Base-by-base conservation (phyloP, 1,284 basidiomycete species). In the Kwoniella shivajii region DNA sequence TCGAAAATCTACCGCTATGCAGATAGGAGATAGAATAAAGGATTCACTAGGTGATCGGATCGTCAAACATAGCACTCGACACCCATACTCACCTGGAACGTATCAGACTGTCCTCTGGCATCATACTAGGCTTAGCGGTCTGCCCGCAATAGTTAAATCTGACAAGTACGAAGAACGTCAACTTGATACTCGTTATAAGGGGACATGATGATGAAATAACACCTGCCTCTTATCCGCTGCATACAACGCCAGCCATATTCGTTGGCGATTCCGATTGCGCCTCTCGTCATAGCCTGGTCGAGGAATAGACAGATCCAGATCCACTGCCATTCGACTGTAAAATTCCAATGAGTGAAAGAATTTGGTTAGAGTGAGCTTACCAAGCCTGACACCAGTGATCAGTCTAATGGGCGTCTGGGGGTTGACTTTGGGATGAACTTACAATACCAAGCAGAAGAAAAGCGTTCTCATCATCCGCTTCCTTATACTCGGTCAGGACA, bases 401-500 rank as follows among this genome's bases (percentile, higher is more conserved):
- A 47, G 45, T 26, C 39, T 42, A 27, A 39, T 6, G 6, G 18
- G 11, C 6, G 18, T 13, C 18, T 10, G 20, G 20, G 38, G 10
- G 38, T 39, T 7, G 38, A 18, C 7, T 18, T 33, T 16, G 41
- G 27, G 11, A 24, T 26, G 24, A 14, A 30, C 54, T 36, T 24
- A 56, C 54, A 48, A 56, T 56, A 14, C 54, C 54, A 34, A 56
- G 37, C 9, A 56, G 43, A 6, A 56, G 18, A 51, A 50, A 56
- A 11, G 48, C 54, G 34, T 56, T 50, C 34, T 56, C 54, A 46
- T 56, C 48, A 26, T 56, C 54, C 6, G 41, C 48, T 27, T 56
- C 54, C 34, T 56, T 56, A 22, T 50, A 56, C 30, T 56, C 54
- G n/a, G 54, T 56, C 49, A 56, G 30, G 3, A 56, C 48, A 36